These are phyloP conservation scores for Eucalyptus curtisii DNA, from an alignment of 345 rosid genomes.

Conservation along the genomic window DNA sequence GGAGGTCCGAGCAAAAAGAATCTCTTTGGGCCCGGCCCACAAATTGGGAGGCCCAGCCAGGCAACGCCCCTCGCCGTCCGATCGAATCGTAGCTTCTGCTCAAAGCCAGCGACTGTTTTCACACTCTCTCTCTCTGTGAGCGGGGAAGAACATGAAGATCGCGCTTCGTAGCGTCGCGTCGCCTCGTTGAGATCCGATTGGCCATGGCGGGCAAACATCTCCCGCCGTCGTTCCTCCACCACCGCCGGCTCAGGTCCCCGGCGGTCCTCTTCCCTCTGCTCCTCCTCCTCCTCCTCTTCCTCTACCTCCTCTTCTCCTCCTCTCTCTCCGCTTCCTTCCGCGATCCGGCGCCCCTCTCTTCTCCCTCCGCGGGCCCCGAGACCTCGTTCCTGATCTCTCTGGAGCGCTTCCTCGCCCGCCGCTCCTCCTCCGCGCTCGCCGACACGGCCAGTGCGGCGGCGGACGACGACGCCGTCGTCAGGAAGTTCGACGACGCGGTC, in stretches of 20 bases:
- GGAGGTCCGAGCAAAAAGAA: not conserved
- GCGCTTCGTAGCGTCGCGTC: not conserved
- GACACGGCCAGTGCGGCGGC: constrained; percentile 16
- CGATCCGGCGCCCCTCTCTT: constrained; percentile 1
- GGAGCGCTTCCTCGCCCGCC: constrained; percentile 36
- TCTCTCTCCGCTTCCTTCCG: constrained; percentile 7
- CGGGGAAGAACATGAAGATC: not conserved
- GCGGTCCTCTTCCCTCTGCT: constrained; percentile 16
- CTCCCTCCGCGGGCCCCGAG: constrained; percentile 1
- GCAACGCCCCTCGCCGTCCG: not conserved
- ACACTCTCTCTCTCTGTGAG: not conserved
- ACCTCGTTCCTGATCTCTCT: constrained; percentile 77
- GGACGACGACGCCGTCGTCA: constrained; percentile 12
- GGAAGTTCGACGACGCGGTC: constrained; percentile 28
- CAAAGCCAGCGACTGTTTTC: not conserved
- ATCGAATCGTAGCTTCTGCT: not conserved
- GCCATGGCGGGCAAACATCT: not conserved
- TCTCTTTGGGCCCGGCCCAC: not conserved
- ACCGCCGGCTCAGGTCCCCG: constrained; percentile 27
- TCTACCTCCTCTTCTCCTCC: constrained; percentile 3
- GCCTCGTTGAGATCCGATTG: not conserved
- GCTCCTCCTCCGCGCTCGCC: not conserved
- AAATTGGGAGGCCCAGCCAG: not conserved
- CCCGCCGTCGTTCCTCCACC: constrained; percentile 11
- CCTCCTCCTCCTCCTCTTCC: not conserved